Evolutionary conservation across 1,139 yeast species (phyloP), one percentile per base, ranked within the genome.

Genomic region (Blastobotrys serpentis): DNA sequence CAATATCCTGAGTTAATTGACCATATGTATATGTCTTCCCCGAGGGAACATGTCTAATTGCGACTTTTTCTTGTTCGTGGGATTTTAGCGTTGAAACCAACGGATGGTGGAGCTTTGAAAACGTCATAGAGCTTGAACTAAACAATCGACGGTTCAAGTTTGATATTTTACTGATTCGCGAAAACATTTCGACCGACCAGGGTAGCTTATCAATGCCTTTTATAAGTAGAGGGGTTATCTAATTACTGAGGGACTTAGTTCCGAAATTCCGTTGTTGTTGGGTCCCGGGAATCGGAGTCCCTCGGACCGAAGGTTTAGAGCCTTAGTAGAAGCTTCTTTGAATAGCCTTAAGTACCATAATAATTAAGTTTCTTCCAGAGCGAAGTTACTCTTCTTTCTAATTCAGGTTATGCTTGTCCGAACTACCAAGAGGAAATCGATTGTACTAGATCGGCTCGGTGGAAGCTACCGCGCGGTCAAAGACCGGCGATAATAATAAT

Each of bases 11-110:
- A 34, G 62, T 55, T 49, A 65, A 47, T 36, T 63, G 62, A 16
- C 66, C 64, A 44, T 64, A 65, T 16, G 62, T 56, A 49, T 66
- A 65, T 11, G 54, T 49, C 42, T 65, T 66, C 11, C 67, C 66
- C 10, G 68, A 63, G 17, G 58, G 56, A 5, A 62, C 61, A 55
- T 65, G 69, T 4, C 66, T 54, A 41, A 65, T 61, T 6, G 68
- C 69, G 10, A 58, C 56, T 49, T 63, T 63, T 32, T 56, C 54
- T 14, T 55, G 44, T 6, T 60, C 59, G 41, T 62, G 64, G 10
- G 56, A 46, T 29, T 45, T 39, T 21, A 63, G 52, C 40, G 49
- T 48, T 32, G 62, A 57, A 21, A 62, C 45, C 23, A 56, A 52
- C 16, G 66, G 66, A 40, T 60, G 63, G 43, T 32, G 23, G 13